Percentiles rank a stretch among this genome's conserved stretches.
These are phyloP conservation scores for Rutstroemia sydowiana DNA, from an alignment of 2,329 filamentous ascomycete species.

Conservation along the genomic window DNA sequence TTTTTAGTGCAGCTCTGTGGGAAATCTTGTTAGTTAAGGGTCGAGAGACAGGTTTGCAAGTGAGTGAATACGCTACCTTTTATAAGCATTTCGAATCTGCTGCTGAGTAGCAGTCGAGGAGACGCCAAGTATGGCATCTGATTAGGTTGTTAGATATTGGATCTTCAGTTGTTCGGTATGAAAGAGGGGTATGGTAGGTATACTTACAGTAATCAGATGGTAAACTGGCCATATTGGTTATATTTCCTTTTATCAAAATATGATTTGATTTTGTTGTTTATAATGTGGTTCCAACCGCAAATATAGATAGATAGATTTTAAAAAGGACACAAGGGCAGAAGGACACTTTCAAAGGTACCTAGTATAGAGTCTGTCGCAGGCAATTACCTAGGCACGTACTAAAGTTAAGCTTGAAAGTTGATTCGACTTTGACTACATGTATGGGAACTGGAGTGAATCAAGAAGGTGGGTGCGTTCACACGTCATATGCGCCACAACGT, in stretches of 20 bases:
- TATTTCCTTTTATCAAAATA: neutral
- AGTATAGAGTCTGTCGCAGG: too few species aligned
- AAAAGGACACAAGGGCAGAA: too few species aligned
- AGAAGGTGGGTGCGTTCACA: too few species aligned
- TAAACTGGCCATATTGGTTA: neutral
- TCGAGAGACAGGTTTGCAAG: neutral
- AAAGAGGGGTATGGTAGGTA: conserved; percentile 10
- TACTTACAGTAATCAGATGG: conserved; percentile 35
- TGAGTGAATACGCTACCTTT: conserved; percentile 61
- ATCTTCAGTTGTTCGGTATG: neutral
- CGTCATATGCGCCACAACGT: too few species aligned
- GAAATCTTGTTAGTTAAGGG: conserved; percentile 2
- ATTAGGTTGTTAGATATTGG: neutral
- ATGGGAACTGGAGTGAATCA: too few species aligned
- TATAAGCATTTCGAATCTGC: conserved; percentile 91
- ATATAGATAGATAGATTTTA: neutral
- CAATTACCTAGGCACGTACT: too few species aligned
- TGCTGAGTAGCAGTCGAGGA: conserved; percentile 66
- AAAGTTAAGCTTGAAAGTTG: too few species aligned
- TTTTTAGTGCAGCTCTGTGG: conserved; percentile 79
- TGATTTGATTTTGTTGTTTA: neutral
- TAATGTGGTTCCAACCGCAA: neutral
- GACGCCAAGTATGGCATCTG: conserved; percentile 70
- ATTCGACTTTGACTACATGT: too few species aligned
- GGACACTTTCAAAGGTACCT: conserved; percentile 2